Evolutionary conservation across 345 rosid genomes (phyloP).

Genomic region (Dovyalis caffra): DNA sequence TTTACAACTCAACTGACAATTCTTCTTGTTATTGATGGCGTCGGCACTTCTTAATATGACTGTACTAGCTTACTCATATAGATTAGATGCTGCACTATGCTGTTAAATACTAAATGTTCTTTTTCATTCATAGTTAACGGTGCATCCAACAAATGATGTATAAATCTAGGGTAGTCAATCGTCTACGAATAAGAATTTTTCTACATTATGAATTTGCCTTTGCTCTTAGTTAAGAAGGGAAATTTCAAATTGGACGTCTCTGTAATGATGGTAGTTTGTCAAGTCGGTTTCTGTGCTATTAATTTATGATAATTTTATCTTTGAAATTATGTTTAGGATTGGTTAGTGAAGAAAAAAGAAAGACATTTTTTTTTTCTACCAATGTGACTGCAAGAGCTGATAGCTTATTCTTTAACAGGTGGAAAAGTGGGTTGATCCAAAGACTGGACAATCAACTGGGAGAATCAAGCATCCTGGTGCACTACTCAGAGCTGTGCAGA

Average conservation of each 20-base stretch:
- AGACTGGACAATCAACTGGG: slow-evolving; percentile 59
- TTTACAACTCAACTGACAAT: neutral
- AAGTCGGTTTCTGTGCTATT: neutral
- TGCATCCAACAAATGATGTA: too few relatives aligned
- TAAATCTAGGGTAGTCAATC: neutral
- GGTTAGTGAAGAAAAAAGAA: neutral
- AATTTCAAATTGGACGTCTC: neutral
- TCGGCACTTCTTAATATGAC: too few relatives aligned
- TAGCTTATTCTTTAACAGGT: slow-evolving; percentile 28
- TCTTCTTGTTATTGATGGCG: neutral
- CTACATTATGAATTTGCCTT: neutral
- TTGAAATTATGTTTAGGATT: neutral
- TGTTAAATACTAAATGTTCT: too few relatives aligned
- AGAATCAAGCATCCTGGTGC: slow-evolving; percentile 55
- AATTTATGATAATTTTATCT: neutral
- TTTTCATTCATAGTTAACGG: too few relatives aligned
- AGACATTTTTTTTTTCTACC: neutral
- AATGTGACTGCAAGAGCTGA: neutral
- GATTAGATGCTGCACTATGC: too few relatives aligned
- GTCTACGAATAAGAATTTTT: neutral
- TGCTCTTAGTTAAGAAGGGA: neutral
- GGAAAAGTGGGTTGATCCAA: slow-evolving; percentile 57
- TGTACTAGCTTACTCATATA: too few relatives aligned
- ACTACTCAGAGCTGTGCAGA: slow-evolving; percentile 44
- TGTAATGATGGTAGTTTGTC: too few relatives aligned